Conservation (phyloP, 257 asterid genomes). For the Solanum virginianum region DNA sequence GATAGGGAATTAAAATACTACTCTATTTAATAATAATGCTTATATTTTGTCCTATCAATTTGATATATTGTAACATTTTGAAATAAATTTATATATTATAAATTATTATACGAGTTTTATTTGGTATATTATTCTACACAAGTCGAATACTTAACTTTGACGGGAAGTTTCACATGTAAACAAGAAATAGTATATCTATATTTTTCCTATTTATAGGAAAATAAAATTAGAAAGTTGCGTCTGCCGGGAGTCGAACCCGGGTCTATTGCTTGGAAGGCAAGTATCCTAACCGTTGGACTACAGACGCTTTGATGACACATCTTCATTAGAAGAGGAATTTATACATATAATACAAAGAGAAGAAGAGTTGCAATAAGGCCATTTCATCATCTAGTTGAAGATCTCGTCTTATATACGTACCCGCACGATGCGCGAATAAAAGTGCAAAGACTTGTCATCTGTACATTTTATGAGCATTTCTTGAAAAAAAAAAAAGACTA, state of each 20-base stretch:
- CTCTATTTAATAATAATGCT: too few species aligned
- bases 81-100: background rate
- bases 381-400: too few species aligned
- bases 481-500: background rate
- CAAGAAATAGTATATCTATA: too few species aligned
- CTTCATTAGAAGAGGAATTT: too few species aligned
- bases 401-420: too few species aligned
- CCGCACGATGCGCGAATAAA: background rate
- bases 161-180: too few species aligned
- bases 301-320: background rate
- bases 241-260: slow-evolving; percentile 99
- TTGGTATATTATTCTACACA: background rate
- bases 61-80: background rate
- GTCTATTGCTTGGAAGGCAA: slow-evolving; percentile 99
- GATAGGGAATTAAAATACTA: too few species aligned
- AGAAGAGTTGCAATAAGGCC: too few species aligned
- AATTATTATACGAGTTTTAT: background rate
- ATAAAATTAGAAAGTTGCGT: slow-evolving; percentile 10
- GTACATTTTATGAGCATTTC: background rate
- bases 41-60: too few species aligned
- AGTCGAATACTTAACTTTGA: too few species aligned
- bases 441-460: background rate
- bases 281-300: slow-evolving; percentile 43
- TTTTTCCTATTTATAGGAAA: too few species aligned
- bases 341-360: too few species aligned